phyloP scores from a whole-genome alignment of 1,284 basidiomycete species.

The Mycena sp. region DNA sequence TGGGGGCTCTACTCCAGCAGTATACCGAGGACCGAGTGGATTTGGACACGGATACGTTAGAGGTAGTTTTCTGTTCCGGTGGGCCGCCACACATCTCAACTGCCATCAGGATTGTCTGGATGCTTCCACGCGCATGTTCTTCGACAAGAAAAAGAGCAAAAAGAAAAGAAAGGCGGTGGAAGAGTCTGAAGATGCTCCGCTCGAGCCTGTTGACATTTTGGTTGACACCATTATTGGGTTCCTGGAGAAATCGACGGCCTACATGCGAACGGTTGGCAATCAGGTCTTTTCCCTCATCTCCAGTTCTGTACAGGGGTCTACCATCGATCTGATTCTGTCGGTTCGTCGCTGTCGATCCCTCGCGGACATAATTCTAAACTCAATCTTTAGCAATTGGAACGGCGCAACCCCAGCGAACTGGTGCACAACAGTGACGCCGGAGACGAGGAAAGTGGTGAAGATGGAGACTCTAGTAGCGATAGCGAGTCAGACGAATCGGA shows the following conservation, averaged over 20 bases:
- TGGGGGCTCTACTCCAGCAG: slow-evolving; percentile 74
- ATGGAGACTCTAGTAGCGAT: slow-evolving; percentile 61
- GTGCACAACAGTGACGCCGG: slow-evolving; percentile 52
- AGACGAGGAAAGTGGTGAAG: slow-evolving; percentile 47
- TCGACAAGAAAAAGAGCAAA: slow-evolving; percentile 47
- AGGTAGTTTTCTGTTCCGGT: slow-evolving; percentile 54
- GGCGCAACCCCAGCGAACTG: slow-evolving; percentile 69
- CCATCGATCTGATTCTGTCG: slow-evolving; percentile 85
- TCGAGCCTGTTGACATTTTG: slow-evolving; percentile 81
- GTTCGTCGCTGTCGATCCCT: slow-evolving; percentile 58
- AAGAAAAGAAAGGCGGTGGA: slow-evolving; percentile 34
- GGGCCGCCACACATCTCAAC: background rate
- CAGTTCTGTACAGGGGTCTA: slow-evolving; percentile 74
- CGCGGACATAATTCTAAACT: background rate
- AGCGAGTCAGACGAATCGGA: slow-evolving; percentile 46
- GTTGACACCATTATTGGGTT: slow-evolving; percentile 91
- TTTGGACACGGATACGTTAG: slow-evolving; percentile 61
- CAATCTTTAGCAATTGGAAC: slow-evolving; percentile 80
- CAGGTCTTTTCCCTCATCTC: slow-evolving; percentile 85
- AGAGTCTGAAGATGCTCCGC: slow-evolving; percentile 39
- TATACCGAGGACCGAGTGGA: slow-evolving; percentile 65
- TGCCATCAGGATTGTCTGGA: slow-evolving; percentile 59
- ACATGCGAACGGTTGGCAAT: slow-evolving; percentile 84
- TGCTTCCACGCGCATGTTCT: slow-evolving; percentile 62
- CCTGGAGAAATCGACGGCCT: slow-evolving; percentile 86